phyloP scores from a whole-genome alignment of 2,329 filamentous ascomycete genomes.

The Colletotrichum navitas region DNA sequence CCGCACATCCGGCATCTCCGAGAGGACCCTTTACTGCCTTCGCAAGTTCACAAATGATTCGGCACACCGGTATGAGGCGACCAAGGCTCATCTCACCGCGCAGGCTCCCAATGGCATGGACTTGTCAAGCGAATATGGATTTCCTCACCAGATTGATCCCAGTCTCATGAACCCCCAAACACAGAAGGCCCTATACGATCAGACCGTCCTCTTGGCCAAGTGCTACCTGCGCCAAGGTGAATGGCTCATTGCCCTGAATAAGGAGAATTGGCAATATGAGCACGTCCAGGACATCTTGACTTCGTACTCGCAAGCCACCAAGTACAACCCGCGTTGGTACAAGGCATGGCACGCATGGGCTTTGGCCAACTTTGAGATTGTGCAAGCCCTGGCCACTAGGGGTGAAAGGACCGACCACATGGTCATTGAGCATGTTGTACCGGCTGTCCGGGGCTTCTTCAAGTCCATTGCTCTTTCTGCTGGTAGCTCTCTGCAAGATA shows the following conservation, averaged over 20 bases:
- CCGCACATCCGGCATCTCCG: slow-evolving; percentile 59
- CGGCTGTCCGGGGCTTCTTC: slow-evolving; percentile 96
- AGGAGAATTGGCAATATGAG: slow-evolving; percentile 89
- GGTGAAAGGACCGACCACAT: slow-evolving; percentile 68
- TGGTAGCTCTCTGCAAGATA: slow-evolving; percentile 95
- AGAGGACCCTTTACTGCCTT: slow-evolving; percentile 70
- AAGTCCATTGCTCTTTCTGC: slow-evolving; percentile 94
- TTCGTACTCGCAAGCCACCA: slow-evolving; percentile 93
- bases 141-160: slow-evolving; percentile 61
- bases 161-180: slow-evolving; percentile 62
- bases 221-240: slow-evolving; percentile 97
- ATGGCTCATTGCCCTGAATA: slow-evolving; percentile 89
- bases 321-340: slow-evolving; percentile 95
- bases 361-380: slow-evolving; percentile 97
- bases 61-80: slow-evolving; percentile 66
- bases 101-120: slow-evolving; percentile 62
- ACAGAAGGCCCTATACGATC: slow-evolving; percentile 68
- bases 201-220: slow-evolving; percentile 85
- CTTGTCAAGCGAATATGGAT: slow-evolving; percentile 61
- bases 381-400: slow-evolving; percentile 81
- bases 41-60: slow-evolving; percentile 72
- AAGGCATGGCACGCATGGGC: slow-evolving; percentile 99
- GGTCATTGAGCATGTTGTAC: slow-evolving; percentile 89
- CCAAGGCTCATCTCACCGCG: slow-evolving; percentile 62
- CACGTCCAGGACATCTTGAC: slow-evolving; percentile 88